phyloP scores from a whole-genome alignment of 805 yeast species.

The Cyberlindnera misumaiensis region DNA sequence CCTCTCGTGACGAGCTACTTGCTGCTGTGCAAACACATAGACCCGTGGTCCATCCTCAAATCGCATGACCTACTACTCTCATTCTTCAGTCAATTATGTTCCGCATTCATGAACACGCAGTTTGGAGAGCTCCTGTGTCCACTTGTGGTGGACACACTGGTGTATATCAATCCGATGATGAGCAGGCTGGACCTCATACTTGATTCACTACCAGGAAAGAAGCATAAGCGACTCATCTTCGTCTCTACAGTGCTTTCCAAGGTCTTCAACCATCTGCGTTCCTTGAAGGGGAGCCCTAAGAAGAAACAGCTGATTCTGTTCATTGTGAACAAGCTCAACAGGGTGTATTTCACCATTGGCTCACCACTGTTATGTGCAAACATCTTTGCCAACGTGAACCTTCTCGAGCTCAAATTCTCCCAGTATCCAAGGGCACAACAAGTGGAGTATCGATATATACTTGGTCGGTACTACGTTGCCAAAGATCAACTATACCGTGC shows the following conservation, averaged over 20 bases:
- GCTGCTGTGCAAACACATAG: constrained; percentile 38
- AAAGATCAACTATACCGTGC: constrained; percentile 44
- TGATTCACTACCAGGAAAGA: constrained; percentile 39
- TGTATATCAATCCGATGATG: constrained; percentile 40
- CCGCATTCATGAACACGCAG: constrained; percentile 40
- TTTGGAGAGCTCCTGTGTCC: constrained; percentile 32
- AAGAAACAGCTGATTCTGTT: constrained; percentile 43
- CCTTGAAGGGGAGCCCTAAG: constrained; percentile 26
- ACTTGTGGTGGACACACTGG: constrained; percentile 30
- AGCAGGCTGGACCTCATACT: constrained; percentile 33
- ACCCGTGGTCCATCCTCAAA: constrained; percentile 48
- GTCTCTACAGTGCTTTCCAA: constrained; percentile 21
- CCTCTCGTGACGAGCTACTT: constrained; percentile 37
- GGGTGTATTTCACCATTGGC: constrained; percentile 43
- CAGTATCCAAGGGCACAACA: constrained; percentile 39
- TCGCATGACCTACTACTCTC: constrained; percentile 49
- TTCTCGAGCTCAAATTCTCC: constrained; percentile 36
- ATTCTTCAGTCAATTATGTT: constrained; percentile 39
- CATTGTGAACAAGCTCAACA: constrained; percentile 43
- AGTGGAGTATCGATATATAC: constrained; percentile 44
- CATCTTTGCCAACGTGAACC: constrained; percentile 52
- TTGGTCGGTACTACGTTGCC: constrained; percentile 47
- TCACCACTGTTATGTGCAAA: constrained; percentile 55
- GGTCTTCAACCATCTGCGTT: constrained; percentile 21
- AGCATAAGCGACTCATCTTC: constrained; percentile 28